phyloP scores from a whole-genome alignment of 139 green algal species.

The Picochlorum sp. region DNA sequence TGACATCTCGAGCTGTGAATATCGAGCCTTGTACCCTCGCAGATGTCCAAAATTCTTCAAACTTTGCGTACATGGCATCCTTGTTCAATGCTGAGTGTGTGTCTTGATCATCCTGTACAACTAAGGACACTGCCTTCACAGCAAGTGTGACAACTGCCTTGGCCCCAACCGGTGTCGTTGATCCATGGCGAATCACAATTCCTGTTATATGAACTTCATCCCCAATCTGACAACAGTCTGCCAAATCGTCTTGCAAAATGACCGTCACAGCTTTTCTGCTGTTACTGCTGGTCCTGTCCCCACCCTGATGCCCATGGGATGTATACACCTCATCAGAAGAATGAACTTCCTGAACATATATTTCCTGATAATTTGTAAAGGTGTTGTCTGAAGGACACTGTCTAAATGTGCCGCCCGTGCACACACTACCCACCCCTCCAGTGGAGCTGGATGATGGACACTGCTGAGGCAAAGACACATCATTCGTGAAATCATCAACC shows the following conservation, averaged over 20 bases:
- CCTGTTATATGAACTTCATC: conserved; percentile 77
- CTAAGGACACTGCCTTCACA: conserved; percentile 33
- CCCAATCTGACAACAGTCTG: conserved; percentile 57
- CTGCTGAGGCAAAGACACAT: conserved; percentile 22
- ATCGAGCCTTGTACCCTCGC: neutral
- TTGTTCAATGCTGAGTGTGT: neutral
- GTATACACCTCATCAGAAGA: conserved; percentile 11
- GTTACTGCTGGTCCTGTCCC: conserved; percentile 24
- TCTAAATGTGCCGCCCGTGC: neutral
- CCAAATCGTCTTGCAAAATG: conserved; percentile 77
- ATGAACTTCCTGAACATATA: conserved; percentile 65
- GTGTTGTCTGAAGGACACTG: conserved; percentile 22
- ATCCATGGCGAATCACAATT: conserved; percentile 56
- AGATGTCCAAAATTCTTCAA: neutral
- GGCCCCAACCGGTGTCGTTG: conserved; percentile 30
- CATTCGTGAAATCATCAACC: conserved; percentile 14
- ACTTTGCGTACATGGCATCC: neutral
- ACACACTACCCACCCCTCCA: too few relatives aligned
- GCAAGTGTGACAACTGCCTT: conserved; percentile 61
- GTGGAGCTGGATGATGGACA: conserved; percentile 26
- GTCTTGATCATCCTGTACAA: conserved; percentile 2
- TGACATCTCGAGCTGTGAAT: conserved; percentile 6
- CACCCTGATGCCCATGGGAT: conserved; percentile 23
- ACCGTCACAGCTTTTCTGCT: conserved; percentile 49
- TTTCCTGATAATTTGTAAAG: conserved; percentile 55